These are phyloP conservation scores for Camelina hispida DNA, from an alignment of 345 rosid genomes.

Conservation along the genomic window DNA sequence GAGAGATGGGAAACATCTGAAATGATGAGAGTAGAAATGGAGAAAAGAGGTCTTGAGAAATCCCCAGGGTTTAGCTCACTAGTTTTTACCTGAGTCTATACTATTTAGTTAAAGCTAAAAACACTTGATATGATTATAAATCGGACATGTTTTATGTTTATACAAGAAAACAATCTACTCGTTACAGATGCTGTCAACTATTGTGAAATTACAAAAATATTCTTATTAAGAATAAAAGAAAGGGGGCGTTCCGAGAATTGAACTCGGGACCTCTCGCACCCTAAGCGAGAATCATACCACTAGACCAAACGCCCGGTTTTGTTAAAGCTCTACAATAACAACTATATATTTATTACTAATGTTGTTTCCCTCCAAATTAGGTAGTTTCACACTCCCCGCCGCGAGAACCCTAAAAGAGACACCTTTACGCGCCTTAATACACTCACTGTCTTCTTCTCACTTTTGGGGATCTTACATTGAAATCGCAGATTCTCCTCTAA, in stretches of 20 bases:
- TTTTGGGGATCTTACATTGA: constrained; percentile 2
- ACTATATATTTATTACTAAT: background rate
- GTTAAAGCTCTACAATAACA: rapidly evolving
- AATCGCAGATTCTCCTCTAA: background rate
- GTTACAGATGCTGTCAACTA: no score
- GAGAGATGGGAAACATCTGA: constrained; percentile 70
- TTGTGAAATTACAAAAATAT: no score
- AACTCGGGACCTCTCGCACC: constrained; percentile 88
- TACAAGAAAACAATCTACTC: no score
- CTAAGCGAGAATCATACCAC: constrained; percentile 95
- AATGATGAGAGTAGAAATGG: constrained; percentile 54
- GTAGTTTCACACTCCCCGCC: constrained; percentile 1
- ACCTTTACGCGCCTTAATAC: constrained; percentile 33
- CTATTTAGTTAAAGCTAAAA: background rate
- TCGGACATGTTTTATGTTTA: no score
- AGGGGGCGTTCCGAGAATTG: constrained; percentile 75
- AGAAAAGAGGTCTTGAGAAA: constrained; percentile 54
- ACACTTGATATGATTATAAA: no score
- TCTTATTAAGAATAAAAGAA: no score
- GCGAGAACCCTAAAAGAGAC: constrained; percentile 41
- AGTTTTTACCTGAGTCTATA: constrained; percentile 27
- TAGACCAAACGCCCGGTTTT: constrained; percentile 75
- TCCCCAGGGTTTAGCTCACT: constrained; percentile 63
- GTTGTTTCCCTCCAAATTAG: constrained; percentile 33
- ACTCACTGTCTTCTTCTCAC: constrained; percentile 10